Percentiles rank a stretch among this genome's conserved stretches.
Evolutionary conservation across 208 protist genomes (phyloP).

Genomic region (Leishmania braziliensis): DNA sequence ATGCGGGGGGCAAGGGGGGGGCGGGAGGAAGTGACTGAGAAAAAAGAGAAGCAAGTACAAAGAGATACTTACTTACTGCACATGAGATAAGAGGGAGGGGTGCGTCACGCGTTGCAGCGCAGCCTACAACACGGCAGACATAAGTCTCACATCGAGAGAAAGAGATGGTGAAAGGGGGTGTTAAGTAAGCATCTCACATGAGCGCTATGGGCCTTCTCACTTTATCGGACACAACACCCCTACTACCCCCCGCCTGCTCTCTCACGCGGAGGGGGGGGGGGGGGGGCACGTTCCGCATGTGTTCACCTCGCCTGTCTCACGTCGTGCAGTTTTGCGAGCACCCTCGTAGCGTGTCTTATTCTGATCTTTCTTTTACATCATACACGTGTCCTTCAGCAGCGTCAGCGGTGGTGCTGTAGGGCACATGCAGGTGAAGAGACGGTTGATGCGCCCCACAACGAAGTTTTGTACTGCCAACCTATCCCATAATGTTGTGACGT

Average conservation of each 20-base stretch:
- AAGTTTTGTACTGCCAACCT: conserved; percentile 63
- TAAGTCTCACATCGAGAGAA: not conserved
- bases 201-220: not conserved
- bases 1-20: not conserved
- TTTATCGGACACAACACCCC: not conserved
- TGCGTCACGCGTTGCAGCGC: not conserved
- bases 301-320: not conserved
- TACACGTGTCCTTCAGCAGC: conserved; percentile 32
- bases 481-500: conserved; percentile 39
- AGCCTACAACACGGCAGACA: not conserved
- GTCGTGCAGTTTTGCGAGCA: not conserved
- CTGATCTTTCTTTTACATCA: conserved; percentile 23
- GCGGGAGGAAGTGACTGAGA: not conserved
- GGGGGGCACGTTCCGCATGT: not conserved
- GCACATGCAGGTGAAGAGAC: conserved; percentile 56
- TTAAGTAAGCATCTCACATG: not conserved
- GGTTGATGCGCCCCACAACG: conserved; percentile 58
- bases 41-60: not conserved
- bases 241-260: not conserved
- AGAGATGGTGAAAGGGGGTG: not conserved
- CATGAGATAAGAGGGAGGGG: not conserved
- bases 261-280: not conserved
- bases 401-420: conserved; percentile 54
- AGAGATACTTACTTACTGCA: not conserved
- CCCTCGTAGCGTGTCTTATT: no score